These are phyloP conservation scores for Eimeria brunetti DNA, from an alignment of 169 alveolate species.

Conservation along the genomic window DNA sequence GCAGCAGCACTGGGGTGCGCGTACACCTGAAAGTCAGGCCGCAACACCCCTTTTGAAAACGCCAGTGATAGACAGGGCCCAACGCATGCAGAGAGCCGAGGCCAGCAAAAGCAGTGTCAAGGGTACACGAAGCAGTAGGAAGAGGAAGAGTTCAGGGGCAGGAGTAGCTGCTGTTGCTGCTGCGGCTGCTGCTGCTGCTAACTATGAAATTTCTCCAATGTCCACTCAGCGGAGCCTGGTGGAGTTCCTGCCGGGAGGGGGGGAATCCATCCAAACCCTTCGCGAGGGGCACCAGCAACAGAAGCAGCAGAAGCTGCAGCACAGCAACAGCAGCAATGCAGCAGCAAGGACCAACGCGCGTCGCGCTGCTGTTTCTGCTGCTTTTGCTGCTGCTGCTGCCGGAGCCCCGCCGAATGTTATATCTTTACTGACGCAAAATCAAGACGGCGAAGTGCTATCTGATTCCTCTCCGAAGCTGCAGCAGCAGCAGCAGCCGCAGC, in stretches of 20 bases:
- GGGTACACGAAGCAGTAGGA: background rate
- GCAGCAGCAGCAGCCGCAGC: conserved; percentile 11
- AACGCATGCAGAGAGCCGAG: background rate
- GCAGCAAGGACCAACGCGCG: background rate
- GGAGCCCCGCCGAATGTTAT: conserved; percentile 11
- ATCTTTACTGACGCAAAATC: conserved; percentile 47
- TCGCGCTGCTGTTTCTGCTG: conserved; percentile 5
- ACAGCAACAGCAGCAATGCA: background rate
- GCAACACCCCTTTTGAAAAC: conserved; percentile 39
- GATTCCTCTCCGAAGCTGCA: background rate
- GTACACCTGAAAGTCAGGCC: conserved; percentile 44
- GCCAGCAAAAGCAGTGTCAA: background rate
- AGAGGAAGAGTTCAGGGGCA: conserved; percentile 27
- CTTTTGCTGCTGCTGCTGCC: conserved; percentile 18
- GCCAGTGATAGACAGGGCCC: background rate
- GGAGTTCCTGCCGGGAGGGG: conserved; percentile 32
- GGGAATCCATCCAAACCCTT: background rate
- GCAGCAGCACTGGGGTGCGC: conserved; percentile 18
- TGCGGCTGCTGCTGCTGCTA: conserved; percentile 8
- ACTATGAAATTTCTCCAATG: background rate
- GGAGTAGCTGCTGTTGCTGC: conserved; percentile 13
- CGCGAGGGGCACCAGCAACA: background rate
- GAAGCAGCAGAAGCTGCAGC: background rate
- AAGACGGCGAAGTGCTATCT: background rate
- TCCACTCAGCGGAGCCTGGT: conserved; percentile 42